These are phyloP conservation scores for Monosporozyma unispora DNA, from an alignment of 805 yeast genomes.

Conservation along the genomic window DNA sequence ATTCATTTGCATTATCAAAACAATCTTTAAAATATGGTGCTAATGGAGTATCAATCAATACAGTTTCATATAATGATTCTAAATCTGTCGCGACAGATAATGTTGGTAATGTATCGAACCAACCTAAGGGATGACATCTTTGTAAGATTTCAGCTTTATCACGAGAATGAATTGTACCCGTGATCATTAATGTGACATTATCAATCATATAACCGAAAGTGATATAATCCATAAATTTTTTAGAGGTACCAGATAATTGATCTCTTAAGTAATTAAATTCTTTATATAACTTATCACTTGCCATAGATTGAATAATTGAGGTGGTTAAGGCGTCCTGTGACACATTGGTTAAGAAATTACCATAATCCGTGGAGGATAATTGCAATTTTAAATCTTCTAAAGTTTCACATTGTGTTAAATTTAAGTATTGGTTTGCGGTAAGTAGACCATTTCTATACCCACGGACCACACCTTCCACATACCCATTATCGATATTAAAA, in stretches of 20 bases:
- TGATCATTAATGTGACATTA: slow-evolving; percentile 89
- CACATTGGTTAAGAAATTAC: slow-evolving; percentile 75
- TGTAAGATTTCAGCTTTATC: slow-evolving; percentile 80
- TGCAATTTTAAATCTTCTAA: slow-evolving; percentile 91
- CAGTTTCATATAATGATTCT: slow-evolving; percentile 86
- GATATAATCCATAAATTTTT: slow-evolving; percentile 82
- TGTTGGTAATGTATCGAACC: slow-evolving; percentile 97
- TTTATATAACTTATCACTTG: slow-evolving; percentile 62
- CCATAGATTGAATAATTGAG: slow-evolving; percentile 71
- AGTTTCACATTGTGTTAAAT: slow-evolving; percentile 91
- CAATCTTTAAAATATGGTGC: slow-evolving; percentile 94
- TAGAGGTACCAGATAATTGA: slow-evolving; percentile 72
- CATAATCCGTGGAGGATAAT: slow-evolving; percentile 92
- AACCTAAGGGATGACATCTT: slow-evolving; percentile 94
- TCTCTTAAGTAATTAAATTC: slow-evolving; percentile 81
- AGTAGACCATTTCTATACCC: slow-evolving; percentile 85
- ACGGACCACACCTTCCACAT: slow-evolving; percentile 87
- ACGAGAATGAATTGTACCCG: slow-evolving; percentile 93
- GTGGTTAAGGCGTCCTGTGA: slow-evolving; percentile 74
- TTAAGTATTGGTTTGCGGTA: slow-evolving; percentile 71
- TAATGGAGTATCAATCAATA: slow-evolving; percentile 90
- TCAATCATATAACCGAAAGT: slow-evolving; percentile 98
- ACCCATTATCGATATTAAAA: slow-evolving; percentile 86
- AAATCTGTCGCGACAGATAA: slow-evolving; percentile 90
- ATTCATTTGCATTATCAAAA: slow-evolving; percentile 71